These are phyloP conservation scores for Myxozyma sirexii DNA, from an alignment of 805 yeast species.

Conservation along the genomic window DNA sequence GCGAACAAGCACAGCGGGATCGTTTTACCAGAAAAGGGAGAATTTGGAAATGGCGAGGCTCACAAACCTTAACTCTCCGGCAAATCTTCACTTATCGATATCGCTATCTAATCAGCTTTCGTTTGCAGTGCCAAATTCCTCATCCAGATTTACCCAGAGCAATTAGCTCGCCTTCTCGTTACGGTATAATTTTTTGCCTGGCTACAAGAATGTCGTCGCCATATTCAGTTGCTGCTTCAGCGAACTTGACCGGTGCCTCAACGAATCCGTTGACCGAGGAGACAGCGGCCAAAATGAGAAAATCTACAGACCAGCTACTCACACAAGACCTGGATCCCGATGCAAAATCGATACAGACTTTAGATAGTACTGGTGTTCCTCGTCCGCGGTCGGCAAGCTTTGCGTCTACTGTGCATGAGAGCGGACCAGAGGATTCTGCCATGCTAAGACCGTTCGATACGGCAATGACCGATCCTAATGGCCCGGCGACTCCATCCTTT, in stretches of 20 bases:
- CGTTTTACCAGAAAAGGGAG: too few relatives aligned
- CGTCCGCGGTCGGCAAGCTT: neutral
- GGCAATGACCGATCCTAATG: conserved; percentile 26
- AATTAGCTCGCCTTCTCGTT: too few relatives aligned
- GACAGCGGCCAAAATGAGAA: neutral
- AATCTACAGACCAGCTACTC: neutral
- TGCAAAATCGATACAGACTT: conserved; percentile 10
- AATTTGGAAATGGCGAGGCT: too few relatives aligned
- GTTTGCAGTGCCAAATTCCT: too few relatives aligned
- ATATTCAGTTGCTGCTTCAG: conserved; percentile 9
- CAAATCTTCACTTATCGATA: too few relatives aligned
- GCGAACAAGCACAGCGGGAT: too few relatives aligned
- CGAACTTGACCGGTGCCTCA: neutral
- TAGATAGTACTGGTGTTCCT: conserved; percentile 5
- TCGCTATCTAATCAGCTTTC: neutral
- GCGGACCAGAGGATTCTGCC: neutral
- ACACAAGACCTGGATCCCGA: conserved; percentile 11
- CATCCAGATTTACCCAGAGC: too few relatives aligned
- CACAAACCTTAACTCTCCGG: too few relatives aligned
- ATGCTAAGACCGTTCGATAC: conserved; percentile 18
- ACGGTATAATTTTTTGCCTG: too few relatives aligned
- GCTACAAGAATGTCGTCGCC: conserved; percentile 13
- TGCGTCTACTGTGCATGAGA: neutral
- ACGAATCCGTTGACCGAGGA: conserved; percentile 1
- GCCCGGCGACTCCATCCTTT: conserved; percentile 16